Conservation (phyloP, 331 rosid species). For the Arachis monticola region DNA sequence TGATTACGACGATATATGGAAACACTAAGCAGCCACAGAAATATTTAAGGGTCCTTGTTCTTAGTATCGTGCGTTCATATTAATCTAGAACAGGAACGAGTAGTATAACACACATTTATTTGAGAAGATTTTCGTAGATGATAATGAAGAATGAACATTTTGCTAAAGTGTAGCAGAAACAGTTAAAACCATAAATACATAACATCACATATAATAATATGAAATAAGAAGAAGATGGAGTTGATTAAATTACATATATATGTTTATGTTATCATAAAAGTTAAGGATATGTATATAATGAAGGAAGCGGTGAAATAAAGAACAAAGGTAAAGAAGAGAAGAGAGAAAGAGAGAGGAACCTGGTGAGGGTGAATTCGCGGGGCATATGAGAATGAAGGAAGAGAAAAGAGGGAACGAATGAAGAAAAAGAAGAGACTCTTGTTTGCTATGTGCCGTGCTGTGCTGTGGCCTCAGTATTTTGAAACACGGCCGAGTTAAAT, state of each 20-base stretch:
- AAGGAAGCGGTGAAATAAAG: not conserved
- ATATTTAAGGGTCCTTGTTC: constrained; percentile 40
- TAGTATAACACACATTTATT: too few species aligned
- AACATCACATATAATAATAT: constrained; percentile 44
- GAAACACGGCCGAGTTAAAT: constrained; percentile 32
- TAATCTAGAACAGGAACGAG: not conserved
- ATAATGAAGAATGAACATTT: constrained; percentile 37
- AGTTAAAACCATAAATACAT: constrained; percentile 45
- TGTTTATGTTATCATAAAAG: not conserved
- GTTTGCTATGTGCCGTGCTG: too few species aligned
- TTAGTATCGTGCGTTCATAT: constrained; percentile 31
- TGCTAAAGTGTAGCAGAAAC: constrained; percentile 49
- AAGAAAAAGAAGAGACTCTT: constrained; percentile 4
- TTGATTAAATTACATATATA: constrained; percentile 37
- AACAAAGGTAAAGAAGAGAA: not conserved
- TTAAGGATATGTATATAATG: constrained; percentile 42
- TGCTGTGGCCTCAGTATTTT: constrained; percentile 1
- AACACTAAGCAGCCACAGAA: constrained; percentile 36
- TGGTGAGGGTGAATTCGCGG: constrained; percentile 36
- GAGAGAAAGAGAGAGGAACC: constrained; percentile 45
- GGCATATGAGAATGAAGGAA: not conserved
- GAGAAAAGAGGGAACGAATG: too few species aligned
- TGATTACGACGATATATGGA: constrained; percentile 34
- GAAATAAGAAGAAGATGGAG: constrained; percentile 29
- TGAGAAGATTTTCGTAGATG: too few species aligned